Base-by-base conservation (phyloP, 768 basidiomycete species). In the Boletus huronensis region DNA sequence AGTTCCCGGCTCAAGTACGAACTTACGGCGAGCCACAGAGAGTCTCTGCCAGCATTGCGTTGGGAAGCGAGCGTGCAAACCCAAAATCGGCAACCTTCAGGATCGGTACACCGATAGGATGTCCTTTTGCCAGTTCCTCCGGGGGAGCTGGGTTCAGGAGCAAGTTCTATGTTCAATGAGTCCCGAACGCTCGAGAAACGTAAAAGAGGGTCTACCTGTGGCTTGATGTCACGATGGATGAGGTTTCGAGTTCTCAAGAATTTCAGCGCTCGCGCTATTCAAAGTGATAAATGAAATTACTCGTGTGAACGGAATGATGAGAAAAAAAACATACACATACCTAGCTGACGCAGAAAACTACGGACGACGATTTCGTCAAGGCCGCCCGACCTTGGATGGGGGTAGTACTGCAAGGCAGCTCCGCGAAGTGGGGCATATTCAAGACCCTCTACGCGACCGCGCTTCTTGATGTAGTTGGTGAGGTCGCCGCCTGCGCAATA, bases 51-150 rank as follows among this genome's bases (percentile, higher is more conserved):
- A 98, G 84, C 82, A 93, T 89, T 7, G 91, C 84, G 32, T 87
- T 90, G 0, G 95, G 94, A 2, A 99, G 76, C 21, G 87, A 90
- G 17, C 97, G 83, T 0, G 97, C 97, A 64, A 99, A 99, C 0
- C 97, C 97, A 68, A 99, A 99, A 72, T 98, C 97, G 16, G 97
- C 97, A 1, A 98, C 86, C 72, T 98, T 98, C 63, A 99, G 83
- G 23, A 98, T 83, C 1, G 97, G 97, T 3, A 98, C 88, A 6
- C 96, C 94, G 2, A 89, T 70, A 0, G 94, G 93, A 71, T 98
- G 93, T 1, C 95, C 93, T 40, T 87, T 81, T 0, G 81, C 82
- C n/a, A 93, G 73, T 64, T 97, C 93, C 50, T 85, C 84, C 3
- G 82, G 78, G 0, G 88, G 79, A 0, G 94, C 83, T 0, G 96